Evolutionary conservation across 2,329 filamentous ascomycete species (phyloP), one percentile per base, ranked within the genome.

Genomic region (Davidsoniella eucalypti): DNA sequence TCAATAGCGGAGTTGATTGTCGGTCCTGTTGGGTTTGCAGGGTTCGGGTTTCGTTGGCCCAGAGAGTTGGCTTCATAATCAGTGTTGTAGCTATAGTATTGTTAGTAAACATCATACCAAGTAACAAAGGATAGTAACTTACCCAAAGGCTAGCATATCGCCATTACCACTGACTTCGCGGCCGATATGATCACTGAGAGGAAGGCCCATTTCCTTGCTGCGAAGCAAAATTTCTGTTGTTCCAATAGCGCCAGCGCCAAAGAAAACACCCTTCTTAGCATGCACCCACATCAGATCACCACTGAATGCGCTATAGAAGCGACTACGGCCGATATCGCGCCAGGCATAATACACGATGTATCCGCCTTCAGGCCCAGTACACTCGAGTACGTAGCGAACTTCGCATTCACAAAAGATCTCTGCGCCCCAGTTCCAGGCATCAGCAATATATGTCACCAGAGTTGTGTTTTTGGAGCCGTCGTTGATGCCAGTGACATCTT

Each of bases 371-470:
- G 63, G 62, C 0, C 61, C 59, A 1, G 65, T 65, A 40, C 69
- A 68, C 58, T 76, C 72, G 50, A 74, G 69, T 47, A 84, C 66
- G 57, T 81, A 74, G 42, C 75, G 68, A 2, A 82, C 80, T 59
- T 84, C 78, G 54, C 77, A 78, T 56, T 78, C 72, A 61, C 80
- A 84, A 55, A 84, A 84, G 61, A 84, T 75, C 57, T 84, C 78
- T 10, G 80, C 76, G 7, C 79, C 80, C 76, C 78, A 80, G 57
- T 82, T 80, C 79, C 78, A 83, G 1, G 80, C 78, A 60, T 84
- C 80, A 6, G 75, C 70, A 6, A 84, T 64, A 57, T 84, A 84
- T 0, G 79, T 84, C 37, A 80, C 76, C 1, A 78, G 65, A 0
- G 75, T 81, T 9, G 73, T 79, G 16, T 71, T 81, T 61, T 82